A percentile compares a stretch with the other conserved stretches of the same genome.
Evolutionary conservation across 768 basidiomycete species (phyloP).

Genomic region (Suillus variegatus): DNA sequence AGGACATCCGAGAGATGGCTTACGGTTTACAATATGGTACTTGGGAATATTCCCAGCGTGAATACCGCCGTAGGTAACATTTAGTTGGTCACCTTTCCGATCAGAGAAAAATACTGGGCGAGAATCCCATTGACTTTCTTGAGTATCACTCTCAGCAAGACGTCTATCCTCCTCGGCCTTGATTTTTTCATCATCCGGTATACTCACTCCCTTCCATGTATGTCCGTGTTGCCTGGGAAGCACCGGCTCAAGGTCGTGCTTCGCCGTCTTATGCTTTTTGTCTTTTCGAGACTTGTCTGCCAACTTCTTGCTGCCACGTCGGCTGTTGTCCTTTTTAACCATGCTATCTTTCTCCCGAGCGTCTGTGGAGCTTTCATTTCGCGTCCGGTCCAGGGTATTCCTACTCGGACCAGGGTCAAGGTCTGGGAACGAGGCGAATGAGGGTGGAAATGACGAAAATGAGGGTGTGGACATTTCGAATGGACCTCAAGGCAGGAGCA

Average conservation of each 20-base stretch:
- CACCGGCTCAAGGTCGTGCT: slow-evolving; percentile 26
- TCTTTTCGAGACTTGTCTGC: slow-evolving; percentile 25
- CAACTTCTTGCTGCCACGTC: slow-evolving; percentile 22
- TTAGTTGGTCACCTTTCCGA: slow-evolving; percentile 63
- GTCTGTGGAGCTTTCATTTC: slow-evolving; percentile 18
- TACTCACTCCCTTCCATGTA: slow-evolving; percentile 13
- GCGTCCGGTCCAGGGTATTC: slow-evolving; percentile 17
- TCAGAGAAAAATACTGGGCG: slow-evolving; percentile 59
- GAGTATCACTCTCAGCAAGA: slow-evolving; percentile 18
- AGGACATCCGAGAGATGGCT: slow-evolving; percentile 24
- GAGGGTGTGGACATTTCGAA: slow-evolving; percentile 52
- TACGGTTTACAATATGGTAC: slow-evolving; percentile 61
- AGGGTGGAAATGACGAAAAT: slow-evolving; percentile 63
- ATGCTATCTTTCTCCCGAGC: slow-evolving; percentile 10
- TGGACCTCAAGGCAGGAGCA: background rate
- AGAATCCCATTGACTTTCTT: slow-evolving; percentile 27
- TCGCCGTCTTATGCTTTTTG: slow-evolving; percentile 34
- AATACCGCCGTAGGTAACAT: slow-evolving; percentile 66
- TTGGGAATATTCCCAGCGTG: slow-evolving; percentile 66
- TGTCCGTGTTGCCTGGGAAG: slow-evolving; percentile 25
- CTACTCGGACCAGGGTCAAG: slow-evolving; percentile 47
- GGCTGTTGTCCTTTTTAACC: slow-evolving; percentile 20
- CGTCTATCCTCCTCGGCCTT: slow-evolving; percentile 38
- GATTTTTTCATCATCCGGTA: slow-evolving; percentile 31
- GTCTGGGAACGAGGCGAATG: slow-evolving; percentile 73